A percentile compares a stretch with the other conserved stretches of the same genome.
These are phyloP conservation scores for Xylaria multiplex DNA, from an alignment of 2,329 filamentous ascomycete species.

Conservation along the genomic window DNA sequence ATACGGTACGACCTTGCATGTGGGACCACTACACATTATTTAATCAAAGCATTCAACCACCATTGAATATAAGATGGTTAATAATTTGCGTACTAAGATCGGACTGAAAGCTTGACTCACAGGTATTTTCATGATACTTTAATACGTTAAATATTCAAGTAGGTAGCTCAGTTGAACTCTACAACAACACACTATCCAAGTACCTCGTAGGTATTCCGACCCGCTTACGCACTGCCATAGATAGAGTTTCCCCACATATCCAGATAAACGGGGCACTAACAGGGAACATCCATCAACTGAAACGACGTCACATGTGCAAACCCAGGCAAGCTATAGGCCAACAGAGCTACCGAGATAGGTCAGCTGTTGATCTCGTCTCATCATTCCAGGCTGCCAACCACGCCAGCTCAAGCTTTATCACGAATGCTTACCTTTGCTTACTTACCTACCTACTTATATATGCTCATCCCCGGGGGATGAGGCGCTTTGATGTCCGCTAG, in stretches of 20 bases:
- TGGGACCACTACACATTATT: too few species aligned
- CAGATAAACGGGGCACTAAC: neutral
- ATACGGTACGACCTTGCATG: too few species aligned
- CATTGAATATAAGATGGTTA: too few species aligned
- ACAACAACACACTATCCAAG: too few species aligned
- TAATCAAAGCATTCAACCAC: too few species aligned
- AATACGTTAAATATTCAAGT: too few species aligned
- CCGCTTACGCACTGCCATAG: too few species aligned
- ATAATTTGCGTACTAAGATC: too few species aligned
- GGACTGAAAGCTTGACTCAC: too few species aligned
- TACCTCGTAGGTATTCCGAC: too few species aligned
- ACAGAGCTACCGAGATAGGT: neutral
- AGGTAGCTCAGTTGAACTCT: too few species aligned
- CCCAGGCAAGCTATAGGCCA: neutral
- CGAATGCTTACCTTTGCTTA: neutral
- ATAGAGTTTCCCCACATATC: conserved; percentile 1
- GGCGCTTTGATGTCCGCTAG: neutral
- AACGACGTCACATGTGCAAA: conserved; percentile 33
- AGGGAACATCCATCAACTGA: neutral
- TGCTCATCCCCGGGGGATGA: neutral
- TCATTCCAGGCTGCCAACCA: conserved; percentile 12
- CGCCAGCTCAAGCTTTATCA: conserved; percentile 18
- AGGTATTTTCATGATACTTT: too few species aligned
- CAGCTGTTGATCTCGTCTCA: conserved; percentile 18
- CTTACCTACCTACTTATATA: neutral